These are phyloP conservation scores for Pyrenophora teres DNA, from an alignment of 2,329 filamentous ascomycete genomes.

Conservation along the genomic window DNA sequence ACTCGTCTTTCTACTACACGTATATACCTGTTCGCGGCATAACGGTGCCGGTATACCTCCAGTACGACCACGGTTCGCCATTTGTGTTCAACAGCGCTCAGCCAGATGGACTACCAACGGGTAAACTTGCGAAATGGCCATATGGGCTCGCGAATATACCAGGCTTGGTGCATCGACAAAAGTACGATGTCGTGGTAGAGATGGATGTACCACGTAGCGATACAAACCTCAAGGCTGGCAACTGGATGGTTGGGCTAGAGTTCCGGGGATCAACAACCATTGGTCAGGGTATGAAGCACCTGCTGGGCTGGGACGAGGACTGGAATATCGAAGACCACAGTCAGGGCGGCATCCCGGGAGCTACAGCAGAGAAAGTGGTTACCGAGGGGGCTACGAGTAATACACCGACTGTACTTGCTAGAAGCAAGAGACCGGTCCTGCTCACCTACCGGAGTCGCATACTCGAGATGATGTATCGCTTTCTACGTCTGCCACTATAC, in stretches of 20 bases:
- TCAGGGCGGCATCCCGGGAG: slow-evolving; percentile 16
- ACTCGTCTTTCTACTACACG: slow-evolving; percentile 69
- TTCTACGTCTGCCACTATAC: slow-evolving; percentile 65
- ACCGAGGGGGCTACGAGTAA: slow-evolving; percentile 7
- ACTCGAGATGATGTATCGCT: slow-evolving; percentile 34
- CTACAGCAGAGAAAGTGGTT: slow-evolving; percentile 10
- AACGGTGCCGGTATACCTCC: slow-evolving; percentile 65
- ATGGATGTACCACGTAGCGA: slow-evolving; percentile 79
- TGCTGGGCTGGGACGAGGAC: slow-evolving; percentile 42
- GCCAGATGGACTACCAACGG: slow-evolving; percentile 1
- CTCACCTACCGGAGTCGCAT: slow-evolving; percentile 72
- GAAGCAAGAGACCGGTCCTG: slow-evolving; percentile 74
- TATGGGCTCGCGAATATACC: slow-evolving; percentile 58
- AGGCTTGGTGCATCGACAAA: slow-evolving; percentile 64
- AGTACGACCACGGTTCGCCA: slow-evolving; percentile 58
- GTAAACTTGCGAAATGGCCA: slow-evolving; percentile 43
- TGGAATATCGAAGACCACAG: slow-evolving; percentile 34
- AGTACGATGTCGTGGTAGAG: slow-evolving; percentile 80
- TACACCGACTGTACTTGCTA: slow-evolving; percentile 40
- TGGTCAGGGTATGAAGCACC: slow-evolving; percentile 16
- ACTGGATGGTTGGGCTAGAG: slow-evolving; percentile 90
- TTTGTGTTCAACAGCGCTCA: slow-evolving; percentile 12
- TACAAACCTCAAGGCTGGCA: slow-evolving; percentile 75
- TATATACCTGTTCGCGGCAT: slow-evolving; percentile 71
- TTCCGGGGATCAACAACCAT: slow-evolving; percentile 56